Base-by-base conservation (phyloP, 805 yeast species). In the Candida ovalis region DNA sequence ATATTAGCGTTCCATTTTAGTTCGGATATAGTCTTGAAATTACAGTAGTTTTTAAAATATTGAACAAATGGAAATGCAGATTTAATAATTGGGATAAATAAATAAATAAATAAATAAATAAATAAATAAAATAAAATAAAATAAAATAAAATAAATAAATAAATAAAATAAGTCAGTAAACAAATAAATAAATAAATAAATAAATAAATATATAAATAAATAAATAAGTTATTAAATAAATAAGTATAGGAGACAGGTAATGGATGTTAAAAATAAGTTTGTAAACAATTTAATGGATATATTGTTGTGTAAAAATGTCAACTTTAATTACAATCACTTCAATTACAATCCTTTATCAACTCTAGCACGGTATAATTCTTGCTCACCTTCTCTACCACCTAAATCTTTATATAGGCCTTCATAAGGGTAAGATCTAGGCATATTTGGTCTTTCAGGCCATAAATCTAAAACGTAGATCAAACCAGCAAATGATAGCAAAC, bases 351-450 rank as follows among this genome's bases (percentile, higher is more conserved):
- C 62, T 48, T 64, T 65, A 51, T 74, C 79, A 38, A 69, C 63
- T 54, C 75, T 69, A n/a, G 75, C 75, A 48, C 65, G 67, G 54
- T 61, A 70, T 49, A 73, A 49, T 43, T 70, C 75, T 51, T 76
- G 73, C 45, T 73, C 76, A 30, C 67, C 72, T 39, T 65, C 69
- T 30, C 73, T 73, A 6, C 87, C 87, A 45, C 96, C 96, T 52
- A 86, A 73, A 52, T 78, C 88, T 62, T 73, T 77, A 58, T 87
- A 86, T 57, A 88, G 75, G 3, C 96, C 96, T 48, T 78, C 85
- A 59, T 75, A 74, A 24, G 94, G 94, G 64, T 75, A 88, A 35
- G 81, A 76, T 69, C 95, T 77, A 47, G 89, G 88, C 69, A 80
- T 81, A 45, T 88, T 89, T 30, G 87, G 86, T 65, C 81, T 76